phyloP scores from a whole-genome alignment of 768 basidiomycete genomes.

The Trametes punicea region DNA sequence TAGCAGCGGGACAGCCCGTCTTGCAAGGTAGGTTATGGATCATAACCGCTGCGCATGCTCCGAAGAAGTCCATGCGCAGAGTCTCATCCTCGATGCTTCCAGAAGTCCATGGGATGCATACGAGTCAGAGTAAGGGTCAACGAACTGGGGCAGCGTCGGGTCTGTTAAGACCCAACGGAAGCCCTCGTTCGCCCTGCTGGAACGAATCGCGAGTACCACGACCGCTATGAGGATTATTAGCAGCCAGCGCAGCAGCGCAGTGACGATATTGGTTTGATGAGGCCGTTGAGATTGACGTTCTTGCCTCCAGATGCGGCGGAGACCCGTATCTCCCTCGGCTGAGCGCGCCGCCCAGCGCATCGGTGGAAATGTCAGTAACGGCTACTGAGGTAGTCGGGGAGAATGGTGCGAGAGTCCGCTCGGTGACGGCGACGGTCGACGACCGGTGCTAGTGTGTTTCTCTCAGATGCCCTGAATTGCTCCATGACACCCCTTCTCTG shows the following conservation, averaged over 20 bases:
- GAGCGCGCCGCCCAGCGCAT: not conserved
- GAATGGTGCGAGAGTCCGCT: not conserved
- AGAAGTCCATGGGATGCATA: not conserved
- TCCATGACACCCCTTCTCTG: too few relatives aligned
- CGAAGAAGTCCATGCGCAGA: not conserved
- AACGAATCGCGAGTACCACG: not conserved
- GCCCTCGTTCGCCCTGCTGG: not conserved
- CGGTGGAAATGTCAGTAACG: not conserved
- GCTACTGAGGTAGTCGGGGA: not conserved
- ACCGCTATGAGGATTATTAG: slow-evolving; percentile 1
- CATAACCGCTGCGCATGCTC: too few relatives aligned
- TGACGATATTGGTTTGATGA: slow-evolving; percentile 3
- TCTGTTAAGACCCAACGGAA: not conserved
- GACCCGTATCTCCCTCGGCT: not conserved
- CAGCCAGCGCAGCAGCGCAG: not conserved
- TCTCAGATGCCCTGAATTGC: too few relatives aligned
- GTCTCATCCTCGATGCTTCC: too few relatives aligned
- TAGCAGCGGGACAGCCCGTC: too few relatives aligned
- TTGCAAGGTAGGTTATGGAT: too few relatives aligned
- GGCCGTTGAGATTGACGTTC: not conserved
- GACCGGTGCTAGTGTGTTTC: not conserved
- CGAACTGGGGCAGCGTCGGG: not conserved
- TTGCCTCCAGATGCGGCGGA: not conserved
- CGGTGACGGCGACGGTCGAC: not conserved
- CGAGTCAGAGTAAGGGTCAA: not conserved